Evolutionary conservation across 1,284 basidiomycete genomes (phyloP).

Genomic region (Malassezia psittaci): DNA sequence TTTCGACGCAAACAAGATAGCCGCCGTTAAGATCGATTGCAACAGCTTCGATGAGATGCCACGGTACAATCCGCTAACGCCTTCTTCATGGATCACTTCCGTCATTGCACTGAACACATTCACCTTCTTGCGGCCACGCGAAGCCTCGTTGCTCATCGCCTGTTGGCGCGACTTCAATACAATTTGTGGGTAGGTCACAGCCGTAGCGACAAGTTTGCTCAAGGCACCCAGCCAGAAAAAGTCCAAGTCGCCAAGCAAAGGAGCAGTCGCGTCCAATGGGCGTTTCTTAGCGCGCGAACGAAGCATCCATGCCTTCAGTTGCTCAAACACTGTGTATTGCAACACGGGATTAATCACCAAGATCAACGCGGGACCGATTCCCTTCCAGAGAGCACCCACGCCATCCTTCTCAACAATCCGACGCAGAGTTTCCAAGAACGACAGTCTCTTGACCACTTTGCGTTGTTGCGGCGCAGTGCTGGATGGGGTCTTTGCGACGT

Average conservation of each 20-base stretch:
- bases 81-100: constrained; percentile 41
- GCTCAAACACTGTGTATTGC: constrained; percentile 50
- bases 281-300: constrained; percentile 24
- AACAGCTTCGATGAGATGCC: constrained; percentile 44
- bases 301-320: constrained; percentile 43
- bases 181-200: constrained; percentile 46
- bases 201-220: constrained; percentile 43
- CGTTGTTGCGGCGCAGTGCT: constrained; percentile 1
- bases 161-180: constrained; percentile 47
- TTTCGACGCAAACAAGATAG: constrained; percentile 45
- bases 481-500: background rate
- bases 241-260: constrained; percentile 36
- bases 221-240: constrained; percentile 47
- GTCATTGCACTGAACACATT: constrained; percentile 47
- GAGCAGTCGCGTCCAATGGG: constrained; percentile 15
- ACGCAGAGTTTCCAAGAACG: constrained; percentile 57
- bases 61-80: constrained; percentile 42
- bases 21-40: constrained; percentile 43
- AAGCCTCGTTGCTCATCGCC: constrained; percentile 25
- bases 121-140: constrained; percentile 17
- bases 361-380: constrained; percentile 85
- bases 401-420: constrained; percentile 71
- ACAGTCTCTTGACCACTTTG: constrained; percentile 26
- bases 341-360: constrained; percentile 92
- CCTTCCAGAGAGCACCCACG: constrained; percentile 73